A percentile compares a stretch with the other conserved stretches of the same genome.
Conservation (phyloP, 768 basidiomycete species). For the Infundibulicybe gibba region DNA sequence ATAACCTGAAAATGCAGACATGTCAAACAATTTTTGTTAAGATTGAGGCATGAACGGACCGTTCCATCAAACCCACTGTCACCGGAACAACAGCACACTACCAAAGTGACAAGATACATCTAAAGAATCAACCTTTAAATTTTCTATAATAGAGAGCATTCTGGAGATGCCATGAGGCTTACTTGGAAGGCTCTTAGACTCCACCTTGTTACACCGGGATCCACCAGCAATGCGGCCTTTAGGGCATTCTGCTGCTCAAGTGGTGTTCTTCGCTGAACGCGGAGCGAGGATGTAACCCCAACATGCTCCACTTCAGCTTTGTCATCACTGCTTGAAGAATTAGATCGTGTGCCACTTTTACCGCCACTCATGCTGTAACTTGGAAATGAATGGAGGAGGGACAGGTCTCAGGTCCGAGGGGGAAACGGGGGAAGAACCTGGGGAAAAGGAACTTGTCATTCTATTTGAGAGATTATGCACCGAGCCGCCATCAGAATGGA, state of each 20-base stretch:
- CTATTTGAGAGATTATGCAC: too few relatives aligned
- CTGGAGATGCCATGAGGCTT: constrained; percentile 1
- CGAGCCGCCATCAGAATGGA: too few relatives aligned
- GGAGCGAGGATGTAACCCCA: constrained; percentile 2
- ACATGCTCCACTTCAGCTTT: constrained; percentile 10
- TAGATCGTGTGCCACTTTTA: constrained; percentile 4
- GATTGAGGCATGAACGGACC: constrained; percentile 19
- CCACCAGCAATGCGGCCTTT: constrained; percentile 33
- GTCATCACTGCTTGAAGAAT: constrained; percentile 22
- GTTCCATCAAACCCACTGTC: constrained; percentile 55
- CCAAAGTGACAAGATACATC: constrained; percentile 45
- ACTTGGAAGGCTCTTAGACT: constrained; percentile 35
- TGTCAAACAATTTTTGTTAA: neutral
- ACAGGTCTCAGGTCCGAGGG: too few relatives aligned
- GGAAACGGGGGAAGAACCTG: neutral
- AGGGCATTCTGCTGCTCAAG: constrained; percentile 36
- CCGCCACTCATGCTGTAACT: constrained; percentile 7
- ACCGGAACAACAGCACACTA: constrained; percentile 45
- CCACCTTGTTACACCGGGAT: constrained; percentile 36
- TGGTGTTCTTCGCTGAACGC: constrained; percentile 23
- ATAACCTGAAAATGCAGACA: constrained; percentile 31
- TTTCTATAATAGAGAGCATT: too few relatives aligned
- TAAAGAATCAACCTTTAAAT: constrained; percentile 6
- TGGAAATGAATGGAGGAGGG: neutral
- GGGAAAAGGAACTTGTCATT: neutral